Percentiles rank a stretch among this genome's conserved stretches.
These are phyloP conservation scores for Lepidium sativum DNA, from an alignment of 345 rosid species.

Conservation along the genomic window DNA sequence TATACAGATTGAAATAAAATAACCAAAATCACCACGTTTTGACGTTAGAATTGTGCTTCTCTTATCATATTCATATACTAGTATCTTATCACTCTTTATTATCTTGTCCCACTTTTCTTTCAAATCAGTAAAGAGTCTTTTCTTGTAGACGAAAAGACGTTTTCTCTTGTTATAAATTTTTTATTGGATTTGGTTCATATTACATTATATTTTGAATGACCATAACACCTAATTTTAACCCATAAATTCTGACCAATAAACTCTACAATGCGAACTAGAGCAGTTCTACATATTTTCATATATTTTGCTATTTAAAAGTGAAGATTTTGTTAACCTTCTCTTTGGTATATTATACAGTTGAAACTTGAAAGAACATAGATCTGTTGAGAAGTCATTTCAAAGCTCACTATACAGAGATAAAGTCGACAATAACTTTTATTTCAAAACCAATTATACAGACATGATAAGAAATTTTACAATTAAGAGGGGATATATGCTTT, in stretches of 20 bases:
- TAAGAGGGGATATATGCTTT: too few relatives aligned
- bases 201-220: neutral
- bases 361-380: neutral
- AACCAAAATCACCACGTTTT: conserved; percentile 2
- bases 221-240: conserved; percentile 12
- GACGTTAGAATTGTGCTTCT: neutral
- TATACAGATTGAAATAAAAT: neutral
- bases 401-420: too few relatives aligned
- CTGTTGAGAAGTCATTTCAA: neutral
- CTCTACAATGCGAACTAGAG: neutral
- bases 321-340: neutral
- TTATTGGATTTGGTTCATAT: neutral
- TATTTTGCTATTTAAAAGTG: neutral
- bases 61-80: neutral
- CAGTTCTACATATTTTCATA: neutral
- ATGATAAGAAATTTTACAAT: too few relatives aligned
- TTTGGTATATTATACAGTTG: neutral
- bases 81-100: too few relatives aligned
- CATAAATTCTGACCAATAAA: conserved; percentile 18
- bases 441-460: neutral
- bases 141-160: conserved; percentile 17
- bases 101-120: neutral
- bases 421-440: too few relatives aligned
- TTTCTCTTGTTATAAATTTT: neutral
- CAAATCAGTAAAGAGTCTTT: neutral